phyloP scores from a whole-genome alignment of 208 protist species.

The Leishmania aethiopica region DNA sequence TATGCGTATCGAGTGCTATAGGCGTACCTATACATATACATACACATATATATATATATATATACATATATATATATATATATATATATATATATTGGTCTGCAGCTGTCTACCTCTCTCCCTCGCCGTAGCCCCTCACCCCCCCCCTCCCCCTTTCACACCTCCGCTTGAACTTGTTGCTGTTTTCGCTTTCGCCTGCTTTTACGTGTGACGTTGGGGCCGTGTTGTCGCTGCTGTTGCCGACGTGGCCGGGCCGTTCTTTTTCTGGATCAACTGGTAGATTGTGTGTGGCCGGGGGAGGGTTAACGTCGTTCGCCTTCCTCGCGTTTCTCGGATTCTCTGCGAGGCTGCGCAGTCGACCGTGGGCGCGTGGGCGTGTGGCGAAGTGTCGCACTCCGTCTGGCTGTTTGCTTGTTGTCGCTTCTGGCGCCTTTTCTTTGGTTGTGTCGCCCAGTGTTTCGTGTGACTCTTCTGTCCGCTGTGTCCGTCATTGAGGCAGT shows the following conservation, averaged over 20 bases:
- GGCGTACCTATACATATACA: too few relatives aligned
- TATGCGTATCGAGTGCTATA: too few relatives aligned
- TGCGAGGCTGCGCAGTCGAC: background rate
- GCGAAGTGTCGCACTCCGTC: background rate
- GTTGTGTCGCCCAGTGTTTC: background rate
- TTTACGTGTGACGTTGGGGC: too few relatives aligned
- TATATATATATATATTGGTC: background rate
- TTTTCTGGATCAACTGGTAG: too few relatives aligned
- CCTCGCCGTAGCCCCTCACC: too few relatives aligned
- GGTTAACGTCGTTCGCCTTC: background rate
- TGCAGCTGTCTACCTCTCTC: too few relatives aligned
- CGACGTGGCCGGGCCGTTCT: too few relatives aligned
- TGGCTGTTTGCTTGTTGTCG: background rate
- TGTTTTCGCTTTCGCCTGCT: too few relatives aligned
- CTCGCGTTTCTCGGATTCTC: background rate
- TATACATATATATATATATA: conserved; percentile 1
- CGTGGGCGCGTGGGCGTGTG: background rate
- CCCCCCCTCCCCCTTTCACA: too few relatives aligned
- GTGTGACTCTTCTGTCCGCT: background rate
- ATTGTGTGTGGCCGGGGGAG: too few relatives aligned
- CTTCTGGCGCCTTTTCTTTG: background rate
- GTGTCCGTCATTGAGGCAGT: background rate
- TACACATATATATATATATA: background rate
- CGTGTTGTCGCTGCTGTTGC: too few relatives aligned
- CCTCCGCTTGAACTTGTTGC: too few relatives aligned